phyloP scores from a whole-genome alignment of 768 basidiomycete genomes.

The Sporobolomyces roseus region DNA sequence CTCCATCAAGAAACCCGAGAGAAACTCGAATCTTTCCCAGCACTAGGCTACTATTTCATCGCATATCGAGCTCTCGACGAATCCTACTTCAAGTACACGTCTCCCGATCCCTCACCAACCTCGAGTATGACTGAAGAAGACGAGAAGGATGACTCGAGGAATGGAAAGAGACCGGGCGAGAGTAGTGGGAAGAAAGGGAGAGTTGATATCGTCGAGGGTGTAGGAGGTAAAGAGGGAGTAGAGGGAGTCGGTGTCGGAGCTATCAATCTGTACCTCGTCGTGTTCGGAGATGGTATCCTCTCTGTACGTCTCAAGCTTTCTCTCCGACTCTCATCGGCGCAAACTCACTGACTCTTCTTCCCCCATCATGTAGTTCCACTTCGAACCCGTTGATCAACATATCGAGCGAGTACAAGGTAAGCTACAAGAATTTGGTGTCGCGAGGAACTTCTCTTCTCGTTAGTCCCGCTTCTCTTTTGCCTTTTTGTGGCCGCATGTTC shows the following conservation, averaged over 20 bases:
- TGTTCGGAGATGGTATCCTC: slow-evolving; percentile 78
- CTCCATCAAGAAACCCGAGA: slow-evolving; percentile 85
- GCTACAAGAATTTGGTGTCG: slow-evolving; percentile 62
- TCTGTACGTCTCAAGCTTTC: slow-evolving; percentile 48
- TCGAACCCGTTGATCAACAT: slow-evolving; percentile 83
- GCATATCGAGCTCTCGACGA: not conserved
- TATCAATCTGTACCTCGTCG: slow-evolving; percentile 80
- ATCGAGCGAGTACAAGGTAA: slow-evolving; percentile 69
- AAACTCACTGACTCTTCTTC: not conserved
- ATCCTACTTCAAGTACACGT: slow-evolving; percentile 61
- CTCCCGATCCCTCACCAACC: slow-evolving; percentile 58
- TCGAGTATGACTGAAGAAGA: slow-evolving; percentile 45
- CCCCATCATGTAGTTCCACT: slow-evolving; percentile 66
- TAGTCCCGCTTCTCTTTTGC: slow-evolving; percentile 37
- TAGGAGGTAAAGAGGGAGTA: slow-evolving; percentile 53
- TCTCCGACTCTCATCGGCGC: not conserved
- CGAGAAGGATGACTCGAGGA: slow-evolving; percentile 28
- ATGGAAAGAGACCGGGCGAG: not conserved
- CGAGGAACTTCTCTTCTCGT: slow-evolving; percentile 70
- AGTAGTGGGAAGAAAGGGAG: slow-evolving; percentile 47
- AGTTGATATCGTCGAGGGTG: slow-evolving; percentile 53
- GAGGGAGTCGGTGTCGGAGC: slow-evolving; percentile 61
- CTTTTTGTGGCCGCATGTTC: no score
- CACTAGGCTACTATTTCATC: slow-evolving; percentile 61
- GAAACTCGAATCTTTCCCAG: slow-evolving; percentile 81